These are phyloP conservation scores for Cyberlindnera misumaiensis DNA, from an alignment of 805 yeast species.

Conservation along the genomic window DNA sequence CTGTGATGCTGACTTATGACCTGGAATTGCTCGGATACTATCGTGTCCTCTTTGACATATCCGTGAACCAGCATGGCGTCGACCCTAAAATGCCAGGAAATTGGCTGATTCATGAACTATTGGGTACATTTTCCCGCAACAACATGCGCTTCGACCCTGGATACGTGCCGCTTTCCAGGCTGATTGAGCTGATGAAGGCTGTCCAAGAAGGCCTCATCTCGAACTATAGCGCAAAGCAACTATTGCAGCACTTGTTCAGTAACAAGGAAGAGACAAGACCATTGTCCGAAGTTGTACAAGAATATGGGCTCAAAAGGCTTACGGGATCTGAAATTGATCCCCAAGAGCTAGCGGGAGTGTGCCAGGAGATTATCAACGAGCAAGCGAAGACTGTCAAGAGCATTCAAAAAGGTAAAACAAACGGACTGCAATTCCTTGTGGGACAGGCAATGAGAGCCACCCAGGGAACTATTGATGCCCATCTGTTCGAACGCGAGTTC, in stretches of 20 bases:
- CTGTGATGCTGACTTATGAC: slow-evolving; percentile 55
- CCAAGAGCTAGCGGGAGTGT: slow-evolving; percentile 24
- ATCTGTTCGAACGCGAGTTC: slow-evolving; percentile 28
- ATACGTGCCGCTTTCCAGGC: slow-evolving; percentile 32
- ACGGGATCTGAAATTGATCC: slow-evolving; percentile 30
- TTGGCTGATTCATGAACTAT: slow-evolving; percentile 78
- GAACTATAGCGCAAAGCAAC: slow-evolving; percentile 56
- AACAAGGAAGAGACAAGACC: slow-evolving; percentile 32
- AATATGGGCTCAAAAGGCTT: slow-evolving; percentile 40
- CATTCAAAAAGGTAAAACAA: slow-evolving; percentile 42
- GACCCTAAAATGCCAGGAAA: slow-evolving; percentile 45
- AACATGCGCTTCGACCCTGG: slow-evolving; percentile 28
- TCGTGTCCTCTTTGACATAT: slow-evolving; percentile 31
- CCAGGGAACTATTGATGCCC: slow-evolving; percentile 48
- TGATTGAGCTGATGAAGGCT: slow-evolving; percentile 49
- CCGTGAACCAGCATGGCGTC: slow-evolving; percentile 19
- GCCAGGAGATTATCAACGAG: slow-evolving; percentile 32
- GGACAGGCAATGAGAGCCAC: slow-evolving; percentile 81
- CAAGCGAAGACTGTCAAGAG: slow-evolving; percentile 49
- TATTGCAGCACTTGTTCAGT: slow-evolving; percentile 56
- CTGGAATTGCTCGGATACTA: slow-evolving; percentile 49
- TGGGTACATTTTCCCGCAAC: slow-evolving; percentile 60
- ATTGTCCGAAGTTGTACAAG: slow-evolving; percentile 43
- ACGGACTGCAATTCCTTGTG: slow-evolving; percentile 67
- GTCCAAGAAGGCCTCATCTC: slow-evolving; percentile 45